Conservation (phyloP, 2,329 filamentous ascomycete genomes). For the Arthrobotrys conoides region DNA sequence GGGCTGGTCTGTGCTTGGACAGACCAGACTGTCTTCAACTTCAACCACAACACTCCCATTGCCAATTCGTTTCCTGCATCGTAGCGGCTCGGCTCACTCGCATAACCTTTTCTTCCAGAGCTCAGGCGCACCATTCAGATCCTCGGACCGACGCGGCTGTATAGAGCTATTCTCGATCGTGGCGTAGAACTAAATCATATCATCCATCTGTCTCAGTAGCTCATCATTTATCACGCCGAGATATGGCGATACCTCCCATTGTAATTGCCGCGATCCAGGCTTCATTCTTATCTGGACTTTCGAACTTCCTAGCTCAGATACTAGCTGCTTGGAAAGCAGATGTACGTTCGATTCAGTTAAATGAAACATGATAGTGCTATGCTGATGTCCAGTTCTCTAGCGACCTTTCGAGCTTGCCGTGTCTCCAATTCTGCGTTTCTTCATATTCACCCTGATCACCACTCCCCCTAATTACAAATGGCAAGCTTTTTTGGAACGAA, state of each 20-base stretch:
- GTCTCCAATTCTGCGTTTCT: conserved; percentile 71
- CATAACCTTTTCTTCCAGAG: conserved; percentile 10
- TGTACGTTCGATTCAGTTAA: conserved; percentile 64
- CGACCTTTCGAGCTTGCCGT: conserved; percentile 69
- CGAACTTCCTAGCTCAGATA: conserved; percentile 73
- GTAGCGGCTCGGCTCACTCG: conserved; percentile 15
- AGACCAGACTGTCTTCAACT: conserved; percentile 59
- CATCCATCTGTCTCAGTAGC: conserved; percentile 3
- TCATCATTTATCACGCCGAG: conserved; percentile 8
- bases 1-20: conserved; percentile 1
- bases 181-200: conserved; percentile 10
- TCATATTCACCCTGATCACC: conserved; percentile 71
- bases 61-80: conserved; percentile 17
- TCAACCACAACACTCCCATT: conserved; percentile 24
- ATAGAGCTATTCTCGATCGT: conserved; percentile 4
- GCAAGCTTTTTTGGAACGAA: conserved; percentile 72
- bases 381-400: conserved; percentile 62
- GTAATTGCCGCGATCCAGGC: conserved; percentile 72
- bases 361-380: neutral
- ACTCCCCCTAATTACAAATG: conserved; percentile 74
- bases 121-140: conserved; percentile 5
- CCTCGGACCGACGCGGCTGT: conserved; percentile 25
- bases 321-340: conserved; percentile 70
- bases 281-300: conserved; percentile 70
- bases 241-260: conserved; percentile 67